Percentiles rank a stretch among this genome's conserved stretches.
These are phyloP conservation scores for Penicillium italicum DNA, from an alignment of 2,329 filamentous ascomycete genomes.

Conservation along the genomic window DNA sequence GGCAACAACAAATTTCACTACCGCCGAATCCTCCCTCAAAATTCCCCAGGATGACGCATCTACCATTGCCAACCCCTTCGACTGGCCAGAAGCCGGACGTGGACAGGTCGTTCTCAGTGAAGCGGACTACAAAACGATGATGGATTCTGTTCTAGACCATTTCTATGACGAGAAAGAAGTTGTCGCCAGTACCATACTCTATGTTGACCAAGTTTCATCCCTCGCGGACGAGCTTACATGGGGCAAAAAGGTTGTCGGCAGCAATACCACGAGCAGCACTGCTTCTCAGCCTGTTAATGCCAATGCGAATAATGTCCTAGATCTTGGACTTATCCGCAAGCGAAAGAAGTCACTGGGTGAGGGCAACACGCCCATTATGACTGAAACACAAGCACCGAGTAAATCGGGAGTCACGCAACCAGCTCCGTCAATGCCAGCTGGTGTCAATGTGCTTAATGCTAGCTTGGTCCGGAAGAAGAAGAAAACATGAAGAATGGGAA, in stretches of 20 bases:
- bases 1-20: background rate
- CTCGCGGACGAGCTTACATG: slow-evolving; percentile 37
- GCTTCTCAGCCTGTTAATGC: slow-evolving; percentile 7
- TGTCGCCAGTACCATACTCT: slow-evolving; percentile 40
- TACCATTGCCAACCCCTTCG: slow-evolving; percentile 27
- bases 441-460: slow-evolving; percentile 39
- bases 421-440: slow-evolving; percentile 13
- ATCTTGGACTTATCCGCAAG: slow-evolving; percentile 36
- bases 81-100: slow-evolving; percentile 34
- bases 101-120: slow-evolving; percentile 38
- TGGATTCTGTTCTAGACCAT: slow-evolving; percentile 40
- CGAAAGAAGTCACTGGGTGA: slow-evolving; percentile 33
- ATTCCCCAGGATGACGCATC: background rate
- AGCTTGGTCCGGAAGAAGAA: slow-evolving; percentile 42
- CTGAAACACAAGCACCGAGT: slow-evolving; percentile 3
- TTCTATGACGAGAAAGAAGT: slow-evolving; percentile 42
- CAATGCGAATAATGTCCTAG: slow-evolving; percentile 26
- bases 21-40: background rate
- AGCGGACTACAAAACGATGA: slow-evolving; percentile 40
- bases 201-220: slow-evolving; percentile 42
- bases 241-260: slow-evolving; percentile 37
- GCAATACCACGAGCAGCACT: slow-evolving; percentile 8
- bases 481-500: slow-evolving; percentile 29
- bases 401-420: background rate
- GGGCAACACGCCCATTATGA: slow-evolving; percentile 9